Evolutionary conservation across 306 rosid genomes (phyloP), one percentile per base, ranked within the genome.

Genomic region (Boehmeria nivea): DNA sequence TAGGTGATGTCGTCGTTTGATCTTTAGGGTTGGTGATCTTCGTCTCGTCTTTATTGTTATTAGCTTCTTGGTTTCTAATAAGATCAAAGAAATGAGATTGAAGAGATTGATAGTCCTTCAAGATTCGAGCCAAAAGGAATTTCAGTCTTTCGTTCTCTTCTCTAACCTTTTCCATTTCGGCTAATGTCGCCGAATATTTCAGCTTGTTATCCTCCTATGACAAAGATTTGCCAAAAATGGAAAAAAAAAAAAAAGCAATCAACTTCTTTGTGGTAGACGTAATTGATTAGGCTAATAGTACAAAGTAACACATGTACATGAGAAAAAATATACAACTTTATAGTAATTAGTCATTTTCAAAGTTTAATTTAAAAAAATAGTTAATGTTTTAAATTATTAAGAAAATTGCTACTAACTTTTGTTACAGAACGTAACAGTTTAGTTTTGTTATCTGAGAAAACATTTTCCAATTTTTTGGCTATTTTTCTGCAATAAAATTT

Each of bases 121-220:
- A 21, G 10, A 63, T 60, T 57, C 49, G 22, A 0, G 20, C 63
- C 39, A 83, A 48, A 22, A 70, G 17, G 60, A 42, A 13, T 63
- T 76, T 82, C 38, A 82, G 40, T 59, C 68, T 76, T 45, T 70
- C 60, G 12, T 82, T 82, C 63, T 82, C 89, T 73, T 76, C 81
- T 46, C 55, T 83, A 16, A 57, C 81, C 52, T 65, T 75, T 1
- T 64, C 78, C 75, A 76, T 79, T 65, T 79, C 72, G 1, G 76
- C 79, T 78, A 70, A 8, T 7, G 20, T 62, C 0, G 68, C 64
- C 14, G 65, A 74, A 67, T 67, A 62, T 19, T 60, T 61, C n/a
- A 66, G 61, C 49, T 68, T 67, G 14, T 62, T 66, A 39, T 68
- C 72, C 26, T 64, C 73, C 89, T 83, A 43, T 19, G 17, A 16